These are phyloP conservation scores for Candida berthetii DNA, from an alignment of 805 yeast species.

Conservation along the genomic window DNA sequence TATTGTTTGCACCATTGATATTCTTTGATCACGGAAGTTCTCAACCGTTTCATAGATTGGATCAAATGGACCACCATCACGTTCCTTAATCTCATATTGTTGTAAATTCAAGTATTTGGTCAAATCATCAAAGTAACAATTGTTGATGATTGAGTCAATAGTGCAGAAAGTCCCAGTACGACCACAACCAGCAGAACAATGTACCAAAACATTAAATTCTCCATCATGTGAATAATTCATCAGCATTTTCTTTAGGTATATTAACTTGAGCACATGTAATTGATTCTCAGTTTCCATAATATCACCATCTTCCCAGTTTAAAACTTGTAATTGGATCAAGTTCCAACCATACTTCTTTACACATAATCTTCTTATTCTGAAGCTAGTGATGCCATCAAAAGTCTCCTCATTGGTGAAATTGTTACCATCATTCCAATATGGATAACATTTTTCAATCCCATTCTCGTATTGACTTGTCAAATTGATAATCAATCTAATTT, in stretches of 20 bases:
- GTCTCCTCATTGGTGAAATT: constrained; percentile 11
- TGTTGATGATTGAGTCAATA: constrained; percentile 52
- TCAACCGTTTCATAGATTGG: constrained; percentile 58
- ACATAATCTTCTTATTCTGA: constrained; percentile 36
- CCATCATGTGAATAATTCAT: constrained; percentile 20
- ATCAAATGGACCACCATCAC: constrained; percentile 27
- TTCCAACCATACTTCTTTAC: constrained; percentile 32
- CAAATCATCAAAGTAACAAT: neutral
- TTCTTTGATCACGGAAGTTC: constrained; percentile 63
- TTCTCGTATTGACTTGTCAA: constrained; percentile 73
- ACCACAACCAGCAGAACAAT: constrained; percentile 97
- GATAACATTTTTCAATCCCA: constrained; percentile 73
- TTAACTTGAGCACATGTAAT: constrained; percentile 48
- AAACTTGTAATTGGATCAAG: constrained; percentile 69
- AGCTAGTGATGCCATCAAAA: constrained; percentile 12
- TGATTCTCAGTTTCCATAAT: constrained; percentile 41
- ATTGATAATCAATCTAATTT: constrained; percentile 62
- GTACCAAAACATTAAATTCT: constrained; percentile 50
- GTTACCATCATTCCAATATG: constrained; percentile 73
- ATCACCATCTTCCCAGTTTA: constrained; percentile 82
- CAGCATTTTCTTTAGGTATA: constrained; percentile 39
- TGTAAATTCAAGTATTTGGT: constrained; percentile 28
- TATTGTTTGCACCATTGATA: constrained; percentile 80
- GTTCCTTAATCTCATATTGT: constrained; percentile 27
- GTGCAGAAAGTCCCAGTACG: constrained; percentile 88